Base-by-base conservation (phyloP, 768 basidiomycete genomes). In the Stropharia rugosoannulata region DNA sequence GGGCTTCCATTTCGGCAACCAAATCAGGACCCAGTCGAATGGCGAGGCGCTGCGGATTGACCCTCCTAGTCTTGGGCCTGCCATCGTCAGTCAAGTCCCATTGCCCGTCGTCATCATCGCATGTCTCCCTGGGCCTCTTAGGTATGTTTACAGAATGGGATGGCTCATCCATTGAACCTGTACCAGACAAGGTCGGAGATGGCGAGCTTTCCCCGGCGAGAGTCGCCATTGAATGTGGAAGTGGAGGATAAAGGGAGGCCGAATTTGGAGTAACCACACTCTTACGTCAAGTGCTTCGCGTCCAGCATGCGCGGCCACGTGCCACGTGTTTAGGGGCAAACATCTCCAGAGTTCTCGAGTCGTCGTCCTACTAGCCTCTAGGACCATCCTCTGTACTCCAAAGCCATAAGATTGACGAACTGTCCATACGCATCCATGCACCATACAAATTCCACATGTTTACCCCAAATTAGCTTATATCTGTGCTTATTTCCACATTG, bases 1-100 rank as follows among this genome's bases (percentile, higher is more conserved):
- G 73, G n/a, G 81, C 82, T 63, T 90, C 86, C 74, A 90, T 80
- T 65, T 90, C 88, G 39, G 80, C 77, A 19, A 89, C 83, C 29
- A 89, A 78, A 29, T 84, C 80, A 12, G 86, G 82, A 41, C 82
- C 84, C 43, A 89, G 79, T 15, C 86, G 80, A 47, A 78, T 68
- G n/a, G 87, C 86, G 37, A 89, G 75, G 48, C 83, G 83, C 59
- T 86, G 83, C 4, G 86, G 86, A 59, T 89, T 87, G 61, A 89
- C 86, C 58, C 80, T 71, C 56, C 80, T 68, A 29, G 77, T 78
- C 66, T 79, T 79, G 4, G 74, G 74, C 25, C 71, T 67, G 44
- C 73, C 71, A 44, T 76, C 76, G 45, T 73, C 73, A 39, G 59
- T 66, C 7, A 62, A 54, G 40, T 67, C 66, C 62, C 60, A 63